Evolutionary conservation across 2,329 filamentous ascomycete genomes (phyloP).

Genomic region (Cylindrodendrum hubeiense): DNA sequence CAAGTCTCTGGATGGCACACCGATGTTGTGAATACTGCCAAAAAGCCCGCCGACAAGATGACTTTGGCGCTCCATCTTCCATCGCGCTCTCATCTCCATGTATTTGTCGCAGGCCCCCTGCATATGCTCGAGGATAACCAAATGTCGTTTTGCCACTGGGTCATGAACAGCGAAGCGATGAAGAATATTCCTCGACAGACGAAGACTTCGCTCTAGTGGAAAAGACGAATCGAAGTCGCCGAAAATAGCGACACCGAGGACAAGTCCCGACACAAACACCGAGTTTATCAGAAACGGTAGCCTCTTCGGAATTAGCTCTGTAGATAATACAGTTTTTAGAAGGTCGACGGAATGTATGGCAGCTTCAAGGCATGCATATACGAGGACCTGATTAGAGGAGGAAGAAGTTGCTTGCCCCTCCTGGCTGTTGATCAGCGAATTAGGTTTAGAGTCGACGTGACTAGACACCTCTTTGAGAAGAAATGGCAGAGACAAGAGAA

Average conservation of each 20-base stretch:
- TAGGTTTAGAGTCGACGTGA: slow-evolving; percentile 35
- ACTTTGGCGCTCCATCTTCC: slow-evolving; percentile 40
- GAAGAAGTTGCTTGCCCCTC: slow-evolving; percentile 19
- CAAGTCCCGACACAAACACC: slow-evolving; percentile 58
- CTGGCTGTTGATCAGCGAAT: slow-evolving; percentile 28
- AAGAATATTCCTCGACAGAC: slow-evolving; percentile 39
- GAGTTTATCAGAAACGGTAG: slow-evolving; percentile 60
- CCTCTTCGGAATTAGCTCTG: slow-evolving; percentile 52
- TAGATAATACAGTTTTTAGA: slow-evolving; percentile 50
- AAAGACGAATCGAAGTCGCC: slow-evolving; percentile 56
- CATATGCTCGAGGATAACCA: slow-evolving; percentile 40
- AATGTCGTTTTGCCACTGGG: slow-evolving; percentile 37
- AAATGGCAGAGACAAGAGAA: slow-evolving; percentile 52
- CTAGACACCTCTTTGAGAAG: slow-evolving; percentile 47
- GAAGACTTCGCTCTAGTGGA: slow-evolving; percentile 45
- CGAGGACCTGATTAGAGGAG: slow-evolving; percentile 42
- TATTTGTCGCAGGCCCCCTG: slow-evolving; percentile 40
- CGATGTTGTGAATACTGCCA: slow-evolving; percentile 39
- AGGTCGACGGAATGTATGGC: slow-evolving; percentile 53
- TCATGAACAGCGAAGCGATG: slow-evolving; percentile 36
- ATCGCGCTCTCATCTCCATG: slow-evolving; percentile 35
- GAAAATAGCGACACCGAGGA: slow-evolving; percentile 58
- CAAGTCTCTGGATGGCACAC: slow-evolving; percentile 18
- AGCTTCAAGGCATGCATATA: slow-evolving; percentile 51
- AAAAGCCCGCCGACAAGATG: slow-evolving; percentile 41